phyloP scores from a whole-genome alignment of 2,329 filamentous ascomycete genomes.

The Fusarium transvaalense region DNA sequence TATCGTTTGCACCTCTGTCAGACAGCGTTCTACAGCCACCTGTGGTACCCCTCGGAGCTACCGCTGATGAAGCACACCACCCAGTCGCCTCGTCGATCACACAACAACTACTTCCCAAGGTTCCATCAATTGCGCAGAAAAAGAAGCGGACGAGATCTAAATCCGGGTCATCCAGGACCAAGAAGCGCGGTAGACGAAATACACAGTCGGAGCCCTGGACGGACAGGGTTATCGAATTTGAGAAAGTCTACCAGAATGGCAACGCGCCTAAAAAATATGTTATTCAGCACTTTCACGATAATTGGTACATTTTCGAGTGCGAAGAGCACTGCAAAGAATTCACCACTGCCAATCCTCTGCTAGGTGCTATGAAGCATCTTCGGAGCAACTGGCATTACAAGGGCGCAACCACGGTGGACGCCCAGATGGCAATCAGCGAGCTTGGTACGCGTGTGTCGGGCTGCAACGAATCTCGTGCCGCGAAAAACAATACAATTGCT shows the following conservation, averaged over 20 bases:
- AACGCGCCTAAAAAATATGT: slow-evolving; percentile 1
- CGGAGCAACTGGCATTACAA: neutral
- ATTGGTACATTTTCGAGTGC: slow-evolving; percentile 32
- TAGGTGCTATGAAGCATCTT: slow-evolving; percentile 9
- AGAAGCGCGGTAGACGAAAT: too few relatives aligned
- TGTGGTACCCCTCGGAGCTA: neutral
- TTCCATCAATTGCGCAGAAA: neutral
- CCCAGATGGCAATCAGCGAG: neutral
- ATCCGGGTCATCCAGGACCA: neutral
- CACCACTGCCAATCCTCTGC: neutral
- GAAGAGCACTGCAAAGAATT: neutral
- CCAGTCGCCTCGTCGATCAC: neutral
- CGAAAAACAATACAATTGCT: too few relatives aligned
- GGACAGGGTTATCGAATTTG: slow-evolving; percentile 5
- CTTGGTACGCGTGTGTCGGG: slow-evolving; percentile 18
- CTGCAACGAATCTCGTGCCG: neutral
- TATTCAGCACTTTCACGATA: neutral
- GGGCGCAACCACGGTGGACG: rapidly evolving
- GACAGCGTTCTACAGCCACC: too few relatives aligned
- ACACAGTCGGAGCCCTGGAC: neutral
- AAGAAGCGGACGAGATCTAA: neutral
- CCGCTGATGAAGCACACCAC: neutral
- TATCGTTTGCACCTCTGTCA: too few relatives aligned
- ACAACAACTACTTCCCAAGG: neutral
- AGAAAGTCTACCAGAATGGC: slow-evolving; percentile 21